Percentiles rank a stretch among this genome's conserved stretches.
Conservation (phyloP, 441 rosid genomes). For the Breynia disticha region DNA sequence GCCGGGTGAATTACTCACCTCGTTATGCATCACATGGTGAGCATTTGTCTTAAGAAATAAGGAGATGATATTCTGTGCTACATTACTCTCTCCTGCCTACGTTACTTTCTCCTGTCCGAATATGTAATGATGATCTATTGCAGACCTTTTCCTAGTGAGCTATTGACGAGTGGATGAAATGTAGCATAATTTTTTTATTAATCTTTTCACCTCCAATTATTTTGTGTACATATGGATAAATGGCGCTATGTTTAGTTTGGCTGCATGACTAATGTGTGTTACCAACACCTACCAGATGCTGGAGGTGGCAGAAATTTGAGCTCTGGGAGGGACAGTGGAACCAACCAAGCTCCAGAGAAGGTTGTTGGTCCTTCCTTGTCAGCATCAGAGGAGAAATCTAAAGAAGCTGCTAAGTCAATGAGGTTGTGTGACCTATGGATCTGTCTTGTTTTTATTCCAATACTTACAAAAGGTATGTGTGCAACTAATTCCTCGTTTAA, state of each 20-base stretch:
- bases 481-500: conserved; percentile 10
- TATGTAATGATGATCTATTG: background rate
- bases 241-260: conserved; percentile 1
- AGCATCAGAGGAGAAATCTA: conserved; percentile 37
- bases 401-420: conserved; percentile 31
- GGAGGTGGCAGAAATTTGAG: conserved; percentile 44
- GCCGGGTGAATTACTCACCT: conserved; percentile 40
- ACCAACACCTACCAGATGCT: conserved; percentile 43
- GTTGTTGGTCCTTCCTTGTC: conserved; percentile 33
- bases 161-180: too few relatives aligned
- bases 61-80: background rate
- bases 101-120: too few relatives aligned
- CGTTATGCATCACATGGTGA: conserved; percentile 55
- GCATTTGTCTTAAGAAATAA: background rate
- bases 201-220: too few relatives aligned
- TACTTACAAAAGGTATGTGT: conserved; percentile 7
- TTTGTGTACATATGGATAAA: too few relatives aligned
- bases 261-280: conserved; percentile 9
- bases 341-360: conserved; percentile 46
- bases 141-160: too few relatives aligned
- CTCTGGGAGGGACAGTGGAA: conserved; percentile 43
- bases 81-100: background rate
- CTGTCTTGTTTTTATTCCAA: conserved; percentile 6
- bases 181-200: too few relatives aligned
- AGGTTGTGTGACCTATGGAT: conserved; percentile 30